phyloP scores from a whole-genome alignment of 108 stramenopile genomes.

The Skeletonema tropicum region DNA sequence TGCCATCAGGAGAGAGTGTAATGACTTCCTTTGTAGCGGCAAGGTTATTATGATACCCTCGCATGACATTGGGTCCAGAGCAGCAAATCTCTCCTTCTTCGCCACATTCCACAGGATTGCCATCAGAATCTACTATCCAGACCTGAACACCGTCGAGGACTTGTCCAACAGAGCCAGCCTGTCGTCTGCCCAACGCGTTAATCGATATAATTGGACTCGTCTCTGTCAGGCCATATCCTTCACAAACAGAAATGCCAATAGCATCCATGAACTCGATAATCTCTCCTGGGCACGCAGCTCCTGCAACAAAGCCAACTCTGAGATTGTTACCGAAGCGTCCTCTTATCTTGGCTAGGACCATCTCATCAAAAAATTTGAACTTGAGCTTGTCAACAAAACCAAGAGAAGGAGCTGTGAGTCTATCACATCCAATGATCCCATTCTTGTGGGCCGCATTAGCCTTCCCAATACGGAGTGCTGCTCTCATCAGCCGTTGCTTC shows the following conservation, averaged over 20 bases:
- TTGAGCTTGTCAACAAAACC: slow-evolving; percentile 53
- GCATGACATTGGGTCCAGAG: slow-evolving; percentile 90
- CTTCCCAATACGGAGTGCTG: slow-evolving; percentile 71
- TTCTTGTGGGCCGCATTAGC: slow-evolving; percentile 52
- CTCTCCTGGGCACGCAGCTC: slow-evolving; percentile 87
- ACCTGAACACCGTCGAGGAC: slow-evolving; percentile 80
- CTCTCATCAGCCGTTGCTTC: slow-evolving; percentile 68
- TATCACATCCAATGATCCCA: slow-evolving; percentile 7
- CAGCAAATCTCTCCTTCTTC: slow-evolving; percentile 91
- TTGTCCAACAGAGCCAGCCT: slow-evolving; percentile 77
- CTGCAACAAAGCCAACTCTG: slow-evolving; percentile 80
- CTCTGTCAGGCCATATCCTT: slow-evolving; percentile 95
- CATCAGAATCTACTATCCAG: slow-evolving; percentile 69
- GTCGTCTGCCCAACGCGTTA: slow-evolving; percentile 69
- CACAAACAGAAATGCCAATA: slow-evolving; percentile 88
- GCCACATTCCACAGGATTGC: slow-evolving; percentile 62
- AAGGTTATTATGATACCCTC: slow-evolving; percentile 89
- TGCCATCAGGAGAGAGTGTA: slow-evolving; percentile 72
- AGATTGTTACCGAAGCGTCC: slow-evolving; percentile 89
- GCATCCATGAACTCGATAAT: slow-evolving; percentile 93
- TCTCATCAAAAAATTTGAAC: slow-evolving; percentile 65
- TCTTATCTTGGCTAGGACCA: slow-evolving; percentile 91
- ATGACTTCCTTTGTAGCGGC: slow-evolving; percentile 91
- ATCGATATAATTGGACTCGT: slow-evolving; percentile 88
- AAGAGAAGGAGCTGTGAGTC: slow-evolving; percentile 22